Base-by-base conservation (phyloP, 768 basidiomycete genomes). In the Phanerodontia chrysosporium region DNA sequence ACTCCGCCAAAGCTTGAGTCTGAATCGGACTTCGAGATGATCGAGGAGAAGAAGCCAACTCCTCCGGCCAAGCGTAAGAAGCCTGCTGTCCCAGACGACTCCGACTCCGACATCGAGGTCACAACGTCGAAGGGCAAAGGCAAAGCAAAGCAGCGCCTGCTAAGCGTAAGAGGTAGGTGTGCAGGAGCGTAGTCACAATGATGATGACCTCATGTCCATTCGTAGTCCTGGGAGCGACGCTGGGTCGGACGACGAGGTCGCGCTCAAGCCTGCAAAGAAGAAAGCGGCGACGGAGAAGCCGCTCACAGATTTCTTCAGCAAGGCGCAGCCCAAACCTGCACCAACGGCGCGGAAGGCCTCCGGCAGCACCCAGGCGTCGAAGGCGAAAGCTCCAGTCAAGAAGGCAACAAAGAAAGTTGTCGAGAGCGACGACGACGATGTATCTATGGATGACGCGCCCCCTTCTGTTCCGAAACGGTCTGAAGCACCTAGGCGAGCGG, bases 131-230 rank as follows among this genome's bases (percentile, higher is more conserved):
- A 70, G 58, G 64, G 69, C 7, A 82, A 78, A 57, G 75, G 70
- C 32, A 83, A 82, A 58, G 76, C 69, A 36, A 84, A 82, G 63
- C 69, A 18, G 64, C 66, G 0, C 49, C 63, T 0, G 27, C 52
- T 45, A 92, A 92, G 72, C 83, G 89, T 45, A 92, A 91, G 72
- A 88, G 82, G 90, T 87, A 52, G 30, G 76, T 70, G 21, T 16
- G 32, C 14, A 13, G 29, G 7, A 27, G 29, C 13, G 7, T 30
- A 28, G 21, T 49, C 35, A 24, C 24, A 22, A 6, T 18, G 10
- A 28, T 36, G 5, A 24, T 53, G 13, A 45, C 24, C 25, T 42
- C 35, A 36, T 46, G 27, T n/a, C 25, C n/a, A n/a, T n/a, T 14
- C n/a, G 3, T 29, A 60, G 59, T 25, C 59, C 59, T 22, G 35